Conservation (phyloP, 2,329 filamentous ascomycete species). For the Trichothecium sympodiale region DNA sequence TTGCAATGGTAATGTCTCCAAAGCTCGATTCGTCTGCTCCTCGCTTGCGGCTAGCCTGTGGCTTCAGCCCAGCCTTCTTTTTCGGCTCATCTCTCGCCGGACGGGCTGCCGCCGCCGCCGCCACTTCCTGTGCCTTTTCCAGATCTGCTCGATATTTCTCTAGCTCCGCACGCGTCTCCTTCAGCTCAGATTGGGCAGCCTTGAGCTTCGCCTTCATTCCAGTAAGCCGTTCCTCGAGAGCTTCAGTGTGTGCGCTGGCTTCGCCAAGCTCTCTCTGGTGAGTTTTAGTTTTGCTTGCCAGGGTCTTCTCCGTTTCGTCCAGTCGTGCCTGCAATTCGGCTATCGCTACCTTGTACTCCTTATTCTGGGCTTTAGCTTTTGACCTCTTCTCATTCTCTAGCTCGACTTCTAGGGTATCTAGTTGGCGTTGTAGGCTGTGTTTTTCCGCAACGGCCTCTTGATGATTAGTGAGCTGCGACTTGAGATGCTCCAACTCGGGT, state of each 20-base stretch:
- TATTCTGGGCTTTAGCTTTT: slow-evolving; percentile 18
- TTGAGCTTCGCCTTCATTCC: slow-evolving; percentile 60
- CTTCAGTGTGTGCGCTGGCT: slow-evolving; percentile 49
- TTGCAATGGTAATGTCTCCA: slow-evolving; percentile 35
- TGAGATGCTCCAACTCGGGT: slow-evolving; percentile 45
- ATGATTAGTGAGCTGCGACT: slow-evolving; percentile 44
- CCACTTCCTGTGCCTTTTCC: slow-evolving; percentile 16
- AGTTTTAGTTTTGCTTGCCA: slow-evolving; percentile 29
- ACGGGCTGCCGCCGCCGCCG: slow-evolving; percentile 1
- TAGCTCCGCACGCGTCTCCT: slow-evolving; percentile 39
- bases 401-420: slow-evolving; percentile 68
- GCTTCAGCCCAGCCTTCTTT: slow-evolving; percentile 9
- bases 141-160: slow-evolving; percentile 29
- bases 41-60: slow-evolving; percentile 31
- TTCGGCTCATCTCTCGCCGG: not conserved
- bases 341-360: slow-evolving; percentile 25
- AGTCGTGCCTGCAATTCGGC: slow-evolving; percentile 28
- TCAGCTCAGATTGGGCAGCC: slow-evolving; percentile 60
- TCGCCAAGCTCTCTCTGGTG: slow-evolving; percentile 46
- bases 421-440: slow-evolving; percentile 64
- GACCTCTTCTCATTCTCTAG: slow-evolving; percentile 61
- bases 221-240: slow-evolving; percentile 60
- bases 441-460: slow-evolving; percentile 68
- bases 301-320: slow-evolving; percentile 23
- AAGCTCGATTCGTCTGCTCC: slow-evolving; percentile 31